These are phyloP conservation scores for Suhomyces vadensis DNA, from an alignment of 805 yeast genomes.

Conservation along the genomic window DNA sequence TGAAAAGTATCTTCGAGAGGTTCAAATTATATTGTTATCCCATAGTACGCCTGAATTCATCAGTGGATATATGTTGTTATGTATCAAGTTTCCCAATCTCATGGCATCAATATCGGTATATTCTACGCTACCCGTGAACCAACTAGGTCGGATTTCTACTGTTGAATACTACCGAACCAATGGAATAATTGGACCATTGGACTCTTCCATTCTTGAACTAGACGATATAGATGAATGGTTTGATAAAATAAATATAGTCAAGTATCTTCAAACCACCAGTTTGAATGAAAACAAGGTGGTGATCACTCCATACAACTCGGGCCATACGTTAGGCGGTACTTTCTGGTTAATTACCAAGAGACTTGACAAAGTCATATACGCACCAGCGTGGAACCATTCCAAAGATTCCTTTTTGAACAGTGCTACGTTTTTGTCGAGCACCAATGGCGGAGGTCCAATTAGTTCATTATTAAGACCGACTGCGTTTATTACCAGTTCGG, in stretches of 20 bases:
- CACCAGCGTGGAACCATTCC: slow-evolving; percentile 94
- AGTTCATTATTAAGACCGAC: slow-evolving; percentile 74
- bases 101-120: slow-evolving; percentile 69
- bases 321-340: slow-evolving; percentile 92
- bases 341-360: slow-evolving; percentile 78
- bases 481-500: slow-evolving; percentile 73
- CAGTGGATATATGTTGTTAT: slow-evolving; percentile 75
- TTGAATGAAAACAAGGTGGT: slow-evolving; percentile 64
- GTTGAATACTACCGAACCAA: slow-evolving; percentile 75
- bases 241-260: slow-evolving; percentile 67
- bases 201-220: slow-evolving; percentile 57
- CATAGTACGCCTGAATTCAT: slow-evolving; percentile 80
- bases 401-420: slow-evolving; percentile 81
- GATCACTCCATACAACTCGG: slow-evolving; percentile 84
- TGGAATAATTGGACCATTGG: slow-evolving; percentile 75
- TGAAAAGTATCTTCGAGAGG: slow-evolving; percentile 37
- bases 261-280: slow-evolving; percentile 74
- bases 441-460: slow-evolving; percentile 55
- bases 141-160: slow-evolving; percentile 81
- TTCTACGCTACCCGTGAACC: slow-evolving; percentile 87
- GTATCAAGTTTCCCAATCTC: slow-evolving; percentile 56
- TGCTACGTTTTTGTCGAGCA: slow-evolving; percentile 54
- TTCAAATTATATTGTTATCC: slow-evolving; percentile 76
- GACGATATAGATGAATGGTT: slow-evolving; percentile 79
- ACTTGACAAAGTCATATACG: slow-evolving; percentile 80